phyloP scores from a whole-genome alignment of 2,329 filamentous ascomycete species.

The Hymenoscyphus fructigenus region DNA sequence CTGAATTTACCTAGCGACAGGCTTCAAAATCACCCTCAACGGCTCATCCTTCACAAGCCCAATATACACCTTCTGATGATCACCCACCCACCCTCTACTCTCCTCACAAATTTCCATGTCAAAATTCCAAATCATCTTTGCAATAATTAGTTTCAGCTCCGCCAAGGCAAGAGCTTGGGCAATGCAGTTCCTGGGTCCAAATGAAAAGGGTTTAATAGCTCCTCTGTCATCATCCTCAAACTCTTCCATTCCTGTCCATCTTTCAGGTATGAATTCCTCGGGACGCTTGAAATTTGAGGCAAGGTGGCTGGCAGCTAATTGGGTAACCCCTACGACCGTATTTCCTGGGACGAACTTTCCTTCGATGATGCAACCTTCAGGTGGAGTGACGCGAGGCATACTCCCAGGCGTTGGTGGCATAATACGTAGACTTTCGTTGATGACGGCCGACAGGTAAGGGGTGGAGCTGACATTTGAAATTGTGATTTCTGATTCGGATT shows the following conservation, averaged over 20 bases:
- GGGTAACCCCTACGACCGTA: neutral
- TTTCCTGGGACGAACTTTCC: neutral
- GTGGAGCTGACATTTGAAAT: constrained; percentile 13
- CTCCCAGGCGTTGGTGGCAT: neutral
- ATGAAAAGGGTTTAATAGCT: constrained; percentile 17
- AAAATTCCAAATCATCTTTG: neutral
- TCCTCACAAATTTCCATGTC: neutral
- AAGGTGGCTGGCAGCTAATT: constrained; percentile 6
- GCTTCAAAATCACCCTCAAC: too few species aligned
- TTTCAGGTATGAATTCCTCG: constrained; percentile 20
- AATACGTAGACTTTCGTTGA: constrained; percentile 37
- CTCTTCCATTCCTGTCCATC: constrained; percentile 32
- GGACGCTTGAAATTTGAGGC: constrained; percentile 29
- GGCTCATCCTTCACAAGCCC: neutral
- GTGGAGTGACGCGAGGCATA: neutral
- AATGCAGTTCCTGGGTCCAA: constrained; percentile 20
- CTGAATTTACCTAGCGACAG: too few species aligned
- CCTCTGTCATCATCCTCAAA: constrained; percentile 2
- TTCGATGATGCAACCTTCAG: neutral
- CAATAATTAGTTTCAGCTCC: neutral
- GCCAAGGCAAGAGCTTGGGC: constrained; percentile 15
- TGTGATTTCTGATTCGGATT: neutral
- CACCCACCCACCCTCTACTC: neutral
- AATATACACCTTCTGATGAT: neutral
- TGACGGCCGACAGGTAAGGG: constrained; percentile 35